Evolutionary conservation across 83 land plant species (phyloP), one percentile per base, ranked within the genome.

Genomic region (Diphasiastrum complanatum): DNA sequence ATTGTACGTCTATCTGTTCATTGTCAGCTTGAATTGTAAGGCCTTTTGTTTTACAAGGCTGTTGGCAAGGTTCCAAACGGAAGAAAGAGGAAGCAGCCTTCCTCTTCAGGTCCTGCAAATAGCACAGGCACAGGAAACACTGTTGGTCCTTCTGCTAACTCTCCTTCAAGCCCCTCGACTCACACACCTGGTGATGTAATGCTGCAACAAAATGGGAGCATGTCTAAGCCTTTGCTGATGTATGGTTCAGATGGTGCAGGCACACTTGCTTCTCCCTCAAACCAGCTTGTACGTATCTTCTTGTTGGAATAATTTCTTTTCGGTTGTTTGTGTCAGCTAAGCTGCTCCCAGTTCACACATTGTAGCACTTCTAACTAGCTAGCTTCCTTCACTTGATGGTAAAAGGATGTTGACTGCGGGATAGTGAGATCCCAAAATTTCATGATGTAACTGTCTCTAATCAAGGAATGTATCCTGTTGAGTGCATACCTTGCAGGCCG

Each of bases 71-170:
- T 28, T 6, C 58, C n/a, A 54, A 54, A n/a, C n/a, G 58, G 58
- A 30, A 25, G 33, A 30, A 54, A 49, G 33, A 25, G 58, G n/a
- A 54, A 54, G 58, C n/a, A n/a, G n/a, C n/a, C n/a, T n/a, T n/a
- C n/a, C n/a, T n/a, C n/a, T n/a, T n/a, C n/a, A n/a, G n/a, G 58
- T 6, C 58, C 58, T 6, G 58, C 58, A 5, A 54, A 54, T 30
- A 54, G 58, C 33, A 54, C 58, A 4, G 58, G 58, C 24, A 54
- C 58, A 23, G 58, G 58, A 54, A 54, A 23, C 11, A 54, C 58
- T 25, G 33, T n/a, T 18, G 33, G 58, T 54, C 33, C 5, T 6
- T 54, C 36, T 54, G 5, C 33, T 25, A 54, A 54, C 33, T 54
- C 58, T 4, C 58, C 58, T 54, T 54, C 58, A 23, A 54, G 16